Conservation (phyloP, 2,329 filamentous ascomycete species). For the Colletotrichum lentis region DNA sequence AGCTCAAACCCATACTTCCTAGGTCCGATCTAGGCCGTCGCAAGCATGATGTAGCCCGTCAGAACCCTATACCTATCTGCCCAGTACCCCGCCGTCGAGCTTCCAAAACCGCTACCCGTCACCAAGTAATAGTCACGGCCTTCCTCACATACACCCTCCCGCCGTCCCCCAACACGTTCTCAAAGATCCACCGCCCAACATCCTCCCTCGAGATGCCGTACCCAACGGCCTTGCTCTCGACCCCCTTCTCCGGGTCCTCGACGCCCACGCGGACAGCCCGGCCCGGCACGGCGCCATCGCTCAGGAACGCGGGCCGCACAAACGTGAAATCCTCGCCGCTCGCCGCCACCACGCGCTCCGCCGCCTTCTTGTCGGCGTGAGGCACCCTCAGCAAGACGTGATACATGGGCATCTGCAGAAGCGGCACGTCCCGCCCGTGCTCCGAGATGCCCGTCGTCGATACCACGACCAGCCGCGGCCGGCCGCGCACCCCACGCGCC, state of each 20-base stretch:
- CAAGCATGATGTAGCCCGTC: not conserved
- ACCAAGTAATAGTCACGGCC: slow-evolving; percentile 51
- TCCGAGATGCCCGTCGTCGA: slow-evolving; percentile 53
- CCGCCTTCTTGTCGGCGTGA: slow-evolving; percentile 58
- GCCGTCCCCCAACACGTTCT: slow-evolving; percentile 47
- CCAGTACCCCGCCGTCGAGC: not conserved
- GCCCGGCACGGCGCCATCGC: slow-evolving; percentile 42
- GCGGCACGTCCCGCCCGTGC: slow-evolving; percentile 53
- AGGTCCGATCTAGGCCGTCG: not conserved
- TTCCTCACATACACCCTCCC: slow-evolving; percentile 47
- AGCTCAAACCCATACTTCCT: not conserved
- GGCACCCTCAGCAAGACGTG: slow-evolving; percentile 51
- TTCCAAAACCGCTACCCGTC: slow-evolving; percentile 5
- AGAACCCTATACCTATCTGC: not conserved
- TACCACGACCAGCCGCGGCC: slow-evolving; percentile 49
- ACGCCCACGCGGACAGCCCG: slow-evolving; percentile 49
- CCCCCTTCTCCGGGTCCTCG: slow-evolving; percentile 48
- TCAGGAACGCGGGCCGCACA: slow-evolving; percentile 51
- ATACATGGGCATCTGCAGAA: slow-evolving; percentile 56
- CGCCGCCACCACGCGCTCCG: slow-evolving; percentile 50
- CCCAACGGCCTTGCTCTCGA: slow-evolving; percentile 52
- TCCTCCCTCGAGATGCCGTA: slow-evolving; percentile 59
- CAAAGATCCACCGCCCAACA: slow-evolving; percentile 57
- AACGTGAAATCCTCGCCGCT: slow-evolving; percentile 49
- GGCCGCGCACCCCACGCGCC: slow-evolving; percentile 34